Conservation (phyloP, 2,329 filamentous ascomycete species). For the Colletotrichum orbiculare region DNA sequence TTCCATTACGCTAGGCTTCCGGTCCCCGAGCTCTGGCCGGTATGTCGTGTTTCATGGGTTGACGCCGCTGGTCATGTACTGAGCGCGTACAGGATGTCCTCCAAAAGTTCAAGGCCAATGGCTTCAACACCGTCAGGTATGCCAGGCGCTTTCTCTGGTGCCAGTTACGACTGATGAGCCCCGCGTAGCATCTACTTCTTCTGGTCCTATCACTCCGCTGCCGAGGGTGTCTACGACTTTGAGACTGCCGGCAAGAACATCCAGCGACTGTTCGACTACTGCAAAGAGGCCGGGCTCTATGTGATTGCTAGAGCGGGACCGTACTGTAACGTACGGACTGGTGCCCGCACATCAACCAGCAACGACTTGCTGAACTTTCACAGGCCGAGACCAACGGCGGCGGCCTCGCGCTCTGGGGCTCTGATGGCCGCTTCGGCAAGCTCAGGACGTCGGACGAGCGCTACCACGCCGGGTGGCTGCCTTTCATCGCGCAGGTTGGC, state of each 20-base stretch:
- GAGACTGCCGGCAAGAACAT: constrained; percentile 56
- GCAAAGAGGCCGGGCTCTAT: constrained; percentile 78
- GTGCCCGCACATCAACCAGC: too few relatives aligned
- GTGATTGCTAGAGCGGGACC: constrained; percentile 78
- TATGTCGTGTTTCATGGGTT: constrained; percentile 26
- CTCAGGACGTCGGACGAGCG: constrained; percentile 53
- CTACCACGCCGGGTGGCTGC: constrained; percentile 55
- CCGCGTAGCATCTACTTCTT: constrained; percentile 74
- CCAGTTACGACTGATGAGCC: not conserved
- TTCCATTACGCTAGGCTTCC: constrained; percentile 73
- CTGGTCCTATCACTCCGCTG: constrained; percentile 80
- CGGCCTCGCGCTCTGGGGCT: constrained; percentile 48
- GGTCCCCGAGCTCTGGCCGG: constrained; percentile 65
- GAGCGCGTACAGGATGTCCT: constrained; percentile 68
- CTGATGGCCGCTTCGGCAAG: constrained; percentile 47
- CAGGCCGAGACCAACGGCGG: constrained; percentile 43
- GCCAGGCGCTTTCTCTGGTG: not conserved
- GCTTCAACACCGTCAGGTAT: constrained; percentile 81
- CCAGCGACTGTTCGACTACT: constrained; percentile 81
- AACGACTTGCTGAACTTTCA: not conserved
- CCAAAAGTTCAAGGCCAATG: constrained; percentile 84
- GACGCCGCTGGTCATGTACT: not conserved
- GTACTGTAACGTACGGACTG: constrained; percentile 72
- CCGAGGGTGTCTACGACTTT: constrained; percentile 77
- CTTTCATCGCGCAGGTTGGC: constrained; percentile 60